phyloP scores from a whole-genome alignment of 2,329 filamentous ascomycete genomes.

The Aspergillus ochraceus region DNA sequence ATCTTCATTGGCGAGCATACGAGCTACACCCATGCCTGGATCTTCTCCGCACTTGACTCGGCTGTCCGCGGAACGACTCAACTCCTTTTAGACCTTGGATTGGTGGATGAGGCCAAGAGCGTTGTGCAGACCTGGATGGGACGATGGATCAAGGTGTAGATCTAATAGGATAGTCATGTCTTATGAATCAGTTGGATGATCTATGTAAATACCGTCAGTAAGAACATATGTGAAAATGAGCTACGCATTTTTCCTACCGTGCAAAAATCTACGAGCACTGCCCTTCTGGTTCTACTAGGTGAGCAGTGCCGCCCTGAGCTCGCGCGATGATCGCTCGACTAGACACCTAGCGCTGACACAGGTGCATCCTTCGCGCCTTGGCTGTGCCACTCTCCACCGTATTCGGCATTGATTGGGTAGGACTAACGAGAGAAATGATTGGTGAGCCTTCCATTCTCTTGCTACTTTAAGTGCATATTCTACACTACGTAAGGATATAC shows the following conservation, averaged over 20 bases:
- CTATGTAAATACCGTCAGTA: background rate
- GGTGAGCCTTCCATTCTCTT: no score
- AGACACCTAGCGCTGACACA: no score
- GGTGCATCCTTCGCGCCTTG: background rate
- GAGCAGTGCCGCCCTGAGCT: no score
- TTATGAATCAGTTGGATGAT: background rate
- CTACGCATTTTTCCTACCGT: no score
- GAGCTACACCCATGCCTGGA: constrained; percentile 64
- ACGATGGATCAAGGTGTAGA: constrained; percentile 54
- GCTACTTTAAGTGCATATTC: no score
- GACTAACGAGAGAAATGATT: no score
- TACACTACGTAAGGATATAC: no score
- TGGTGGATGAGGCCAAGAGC: constrained; percentile 69
- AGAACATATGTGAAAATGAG: background rate
- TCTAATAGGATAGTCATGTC: background rate
- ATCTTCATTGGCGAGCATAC: constrained; percentile 71
- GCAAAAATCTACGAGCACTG: no score
- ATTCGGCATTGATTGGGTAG: background rate
- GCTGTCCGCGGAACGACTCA: constrained; percentile 66
- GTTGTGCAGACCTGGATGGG: constrained; percentile 68
- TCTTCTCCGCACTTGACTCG: constrained; percentile 62
- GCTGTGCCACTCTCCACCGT: background rate
- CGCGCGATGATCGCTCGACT: no score
- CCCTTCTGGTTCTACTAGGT: no score
- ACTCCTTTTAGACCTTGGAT: constrained; percentile 60